Evolutionary conservation across 345 rosid species (phyloP).

Genomic region (Camelina neglecta): DNA sequence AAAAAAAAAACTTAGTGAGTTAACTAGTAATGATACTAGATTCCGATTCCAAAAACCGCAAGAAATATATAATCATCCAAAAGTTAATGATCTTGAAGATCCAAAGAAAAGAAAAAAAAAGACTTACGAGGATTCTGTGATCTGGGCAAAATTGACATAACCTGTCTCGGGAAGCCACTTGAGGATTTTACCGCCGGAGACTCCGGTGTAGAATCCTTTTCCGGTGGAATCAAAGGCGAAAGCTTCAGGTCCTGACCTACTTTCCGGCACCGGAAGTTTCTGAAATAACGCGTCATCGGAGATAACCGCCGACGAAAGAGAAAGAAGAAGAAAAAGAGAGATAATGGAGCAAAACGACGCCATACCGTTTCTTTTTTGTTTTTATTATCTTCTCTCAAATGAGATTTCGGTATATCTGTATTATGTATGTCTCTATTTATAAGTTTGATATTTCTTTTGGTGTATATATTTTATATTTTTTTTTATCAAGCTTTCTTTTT

Average conservation of each 20-base stretch:
- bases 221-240: slow-evolving; percentile 46
- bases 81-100: slow-evolving; percentile 4
- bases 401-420: not conserved
- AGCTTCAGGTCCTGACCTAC: slow-evolving; percentile 44
- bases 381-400: not conserved
- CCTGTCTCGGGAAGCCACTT: slow-evolving; percentile 43
- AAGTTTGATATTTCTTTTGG: not conserved
- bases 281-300: slow-evolving; percentile 29
- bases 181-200: slow-evolving; percentile 52
- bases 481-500: not conserved
- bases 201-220: slow-evolving; percentile 52
- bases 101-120: not conserved
- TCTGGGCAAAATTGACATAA: slow-evolving; percentile 41
- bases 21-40: not conserved
- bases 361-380: not conserved
- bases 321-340: not conserved
- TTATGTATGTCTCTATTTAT: not conserved
- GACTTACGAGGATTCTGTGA: slow-evolving; percentile 30
- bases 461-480: not conserved
- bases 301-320: slow-evolving; percentile 33
- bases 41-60: not conserved
- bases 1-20: too few relatives aligned
- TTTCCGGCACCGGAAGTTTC: slow-evolving; percentile 43
- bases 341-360: slow-evolving; percentile 13
- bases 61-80: not conserved